Percentiles rank a stretch among this genome's conserved stretches.
These are phyloP conservation scores for Plasmodium gonderi DNA, from an alignment of 169 alveolate genomes.

Conservation along the genomic window DNA sequence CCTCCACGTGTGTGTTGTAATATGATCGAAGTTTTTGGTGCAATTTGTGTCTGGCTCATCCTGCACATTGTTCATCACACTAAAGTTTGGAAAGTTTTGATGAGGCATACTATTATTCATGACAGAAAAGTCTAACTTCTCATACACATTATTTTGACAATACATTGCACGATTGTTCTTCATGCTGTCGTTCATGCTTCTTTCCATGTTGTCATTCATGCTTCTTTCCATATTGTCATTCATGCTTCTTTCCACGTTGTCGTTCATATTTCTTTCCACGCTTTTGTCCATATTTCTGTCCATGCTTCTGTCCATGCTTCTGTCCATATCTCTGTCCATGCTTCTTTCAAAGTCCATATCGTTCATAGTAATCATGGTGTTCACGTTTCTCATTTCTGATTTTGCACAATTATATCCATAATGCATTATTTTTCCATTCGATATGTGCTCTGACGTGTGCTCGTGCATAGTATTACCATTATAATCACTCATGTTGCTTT, in stretches of 20 bases:
- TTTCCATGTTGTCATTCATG: too few relatives aligned
- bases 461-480: neutral
- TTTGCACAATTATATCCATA: neutral
- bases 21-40: slow-evolving; percentile 35
- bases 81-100: slow-evolving; percentile 8
- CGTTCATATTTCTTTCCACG: too few relatives aligned
- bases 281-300: too few relatives aligned
- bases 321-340: too few relatives aligned
- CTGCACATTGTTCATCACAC: slow-evolving; percentile 13
- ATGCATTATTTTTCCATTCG: neutral
- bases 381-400: neutral
- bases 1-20: slow-evolving; percentile 1
- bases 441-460: neutral
- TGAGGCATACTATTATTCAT: neutral
- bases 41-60: slow-evolving; percentile 25
- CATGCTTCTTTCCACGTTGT: too few relatives aligned
- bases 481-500: neutral
- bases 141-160: neutral
- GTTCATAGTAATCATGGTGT: neutral
- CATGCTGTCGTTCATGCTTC: neutral
- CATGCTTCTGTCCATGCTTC: too few relatives aligned
- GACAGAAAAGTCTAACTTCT: slow-evolving; percentile 6
- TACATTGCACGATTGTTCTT: neutral
- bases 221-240: too few relatives aligned
- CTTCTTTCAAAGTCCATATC: too few relatives aligned